Base-by-base conservation (phyloP, 257 asterid genomes). In the Solanum habrochaites region DNA sequence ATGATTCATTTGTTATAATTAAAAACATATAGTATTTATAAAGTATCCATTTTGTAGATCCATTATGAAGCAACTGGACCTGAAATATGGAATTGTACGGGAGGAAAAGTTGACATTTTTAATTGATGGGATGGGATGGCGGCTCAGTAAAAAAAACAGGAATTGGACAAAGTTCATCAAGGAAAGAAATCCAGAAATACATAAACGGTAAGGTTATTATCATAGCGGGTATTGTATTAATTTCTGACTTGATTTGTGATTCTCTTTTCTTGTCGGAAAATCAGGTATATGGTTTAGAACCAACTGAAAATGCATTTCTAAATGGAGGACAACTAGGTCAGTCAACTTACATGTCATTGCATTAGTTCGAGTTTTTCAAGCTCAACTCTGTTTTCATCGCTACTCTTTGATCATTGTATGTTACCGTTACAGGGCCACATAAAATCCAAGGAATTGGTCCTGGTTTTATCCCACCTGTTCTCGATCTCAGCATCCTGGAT, bases 31-130 rank as follows among this genome's bases (percentile, higher is more conserved):
- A 39, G 40, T 69, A 40, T 86, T 82, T 29, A 85, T 67, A 43
- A 47, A 84, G 27, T 82, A 20, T 86, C 62, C 56, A 67, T 89
- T 45, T 66, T 66, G 29, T 52, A 91, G 94, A 87, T 88, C 23
- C 94, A 91, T 66, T 91, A 89, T 66, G 92, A 91, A 87, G 88
- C 92, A 40, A 91, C 94, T 88, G 92, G 93, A 72, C 93, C 94
- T 40, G 94, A 91, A 86, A 90, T 91, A 82, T 91, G 94, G 93
- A 72, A 91, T 27, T 27, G 85, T 78, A 81, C 88, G 1, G 66
- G 87, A 75, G 94, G 92, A 16, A 90, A 89, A 77, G 88, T 91
- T 35, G 92, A 89, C 72, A 88, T 84, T 43, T 67, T 91, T 91
- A 1, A 88, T 91, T 83, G 88, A 89, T 8, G 94, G 93, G 78